Base-by-base conservation (phyloP, 164 flowering plant genomes). In the Brasenia schreberi region DNA sequence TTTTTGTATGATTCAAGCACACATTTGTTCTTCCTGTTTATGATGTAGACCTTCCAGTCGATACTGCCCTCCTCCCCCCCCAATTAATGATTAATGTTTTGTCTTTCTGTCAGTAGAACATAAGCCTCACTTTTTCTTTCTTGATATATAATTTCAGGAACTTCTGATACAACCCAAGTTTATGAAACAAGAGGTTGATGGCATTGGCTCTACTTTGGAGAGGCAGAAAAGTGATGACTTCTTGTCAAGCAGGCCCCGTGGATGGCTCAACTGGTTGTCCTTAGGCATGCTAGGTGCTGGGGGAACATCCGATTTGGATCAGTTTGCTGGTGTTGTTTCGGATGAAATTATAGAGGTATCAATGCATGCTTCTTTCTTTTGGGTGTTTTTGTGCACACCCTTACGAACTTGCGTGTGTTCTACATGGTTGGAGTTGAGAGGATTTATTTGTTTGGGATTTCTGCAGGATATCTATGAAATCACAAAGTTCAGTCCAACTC, bases 211-310 rank as follows among this genome's bases (percentile, higher is more conserved):
- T 72, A 12, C 19, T 62, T 68, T 60, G 19, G 88, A 81, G 52
- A 87, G 79, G 73, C 79, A 75, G 17, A 73, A 65, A 61, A 82
- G 68, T 74, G 91, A 85, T 77, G 92, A 83, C n/a, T 77, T 61
- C 17, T 66, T 77, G 43, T 63, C 81, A 12, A 67, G 77, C 64
- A 80, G 75, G 76, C 77, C 88, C n/a, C 86, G 88, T 67, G 97
- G 99, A 71, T 91, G 96, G 97, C 68, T 89, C 69, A 89, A 89
- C 69, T 94, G 99, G 99, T 71, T 94, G 59, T 89, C 97, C 23
- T 90, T 79, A 67, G 99, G 99, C 66, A 86, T 94, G 93, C 93
- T 94, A 79, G 97, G 97, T 78, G 97, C 97, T 74, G 96, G 93
- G 19, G 99, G 96, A 64, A 89, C 97, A 60, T 89, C 81, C 66